Percentiles rank a stretch among this genome's conserved stretches.
Conservation (phyloP, 192 early-diverging fungal genomes). For the Spizellomyces punctatus region DNA sequence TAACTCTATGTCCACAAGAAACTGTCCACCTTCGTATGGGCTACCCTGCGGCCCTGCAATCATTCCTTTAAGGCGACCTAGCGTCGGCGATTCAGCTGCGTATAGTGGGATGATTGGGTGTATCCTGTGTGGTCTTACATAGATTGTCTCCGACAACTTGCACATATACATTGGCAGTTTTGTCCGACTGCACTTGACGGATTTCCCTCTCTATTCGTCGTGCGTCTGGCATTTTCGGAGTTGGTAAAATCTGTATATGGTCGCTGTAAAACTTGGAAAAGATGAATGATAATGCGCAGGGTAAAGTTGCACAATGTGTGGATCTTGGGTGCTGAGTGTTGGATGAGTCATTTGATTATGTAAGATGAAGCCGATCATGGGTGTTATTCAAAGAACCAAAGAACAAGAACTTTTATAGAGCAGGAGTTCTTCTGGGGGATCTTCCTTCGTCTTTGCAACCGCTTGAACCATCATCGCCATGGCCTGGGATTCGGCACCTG, state of each 20-base stretch:
- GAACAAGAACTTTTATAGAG: too few species aligned
- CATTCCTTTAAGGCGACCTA: slow-evolving; percentile 41
- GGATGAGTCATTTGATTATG: too few species aligned
- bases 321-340: too few species aligned
- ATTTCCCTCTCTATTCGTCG: slow-evolving; percentile 45
- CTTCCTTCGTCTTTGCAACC: too few species aligned
- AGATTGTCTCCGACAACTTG: slow-evolving; percentile 42
- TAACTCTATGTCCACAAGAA: slow-evolving; percentile 38
- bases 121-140: background rate
- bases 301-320: too few species aligned
- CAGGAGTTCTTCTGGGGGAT: too few species aligned
- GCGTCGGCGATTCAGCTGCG: background rate
- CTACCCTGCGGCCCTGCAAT: slow-evolving; percentile 54
- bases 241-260: too few species aligned
- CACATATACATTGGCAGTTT: slow-evolving; percentile 29
- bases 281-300: too few species aligned
- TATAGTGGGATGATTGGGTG: too few species aligned
- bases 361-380: too few species aligned
- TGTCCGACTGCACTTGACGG: slow-evolving; percentile 38
- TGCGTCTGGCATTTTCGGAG: slow-evolving; percentile 18
- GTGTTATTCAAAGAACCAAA: too few species aligned
- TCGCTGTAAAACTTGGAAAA: too few species aligned
- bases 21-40: slow-evolving; percentile 51
- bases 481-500: slow-evolving; percentile 49
- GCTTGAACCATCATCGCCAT: slow-evolving; percentile 18